Evolutionary conservation across 345 rosid species (phyloP).

Genomic region (Populus ilicifolia): DNA sequence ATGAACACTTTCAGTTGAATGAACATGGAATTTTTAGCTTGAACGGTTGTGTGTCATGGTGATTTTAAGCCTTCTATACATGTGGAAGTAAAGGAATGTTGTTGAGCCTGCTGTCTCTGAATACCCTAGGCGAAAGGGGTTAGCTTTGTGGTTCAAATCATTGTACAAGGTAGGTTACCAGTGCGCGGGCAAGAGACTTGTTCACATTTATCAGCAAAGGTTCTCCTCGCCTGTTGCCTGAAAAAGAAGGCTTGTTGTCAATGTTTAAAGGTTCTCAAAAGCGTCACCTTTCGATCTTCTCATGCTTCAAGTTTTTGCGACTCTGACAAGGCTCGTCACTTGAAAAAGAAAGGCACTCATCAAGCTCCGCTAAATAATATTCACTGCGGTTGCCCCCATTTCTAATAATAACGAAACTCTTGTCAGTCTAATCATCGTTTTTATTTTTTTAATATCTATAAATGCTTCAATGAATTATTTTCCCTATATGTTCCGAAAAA

Average conservation of each 20-base stretch:
- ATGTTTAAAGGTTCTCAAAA: neutral
- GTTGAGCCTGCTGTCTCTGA: neutral
- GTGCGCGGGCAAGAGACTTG: neutral
- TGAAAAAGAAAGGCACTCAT: neutral
- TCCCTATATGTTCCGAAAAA: too few relatives aligned
- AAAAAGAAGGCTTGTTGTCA: neutral
- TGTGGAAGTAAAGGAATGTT: neutral
- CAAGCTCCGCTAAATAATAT: too few relatives aligned
- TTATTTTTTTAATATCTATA: too few relatives aligned
- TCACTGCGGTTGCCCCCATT: too few relatives aligned
- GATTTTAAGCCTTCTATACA: neutral
- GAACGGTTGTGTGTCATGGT: neutral
- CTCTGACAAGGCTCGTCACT: neutral
- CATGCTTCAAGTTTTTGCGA: neutral
- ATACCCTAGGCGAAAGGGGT: neutral
- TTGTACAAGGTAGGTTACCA: neutral
- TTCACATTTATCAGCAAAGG: too few relatives aligned
- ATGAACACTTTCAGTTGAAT: neutral
- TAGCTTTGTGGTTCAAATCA: too few relatives aligned
- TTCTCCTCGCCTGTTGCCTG: neutral
- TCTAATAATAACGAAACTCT: too few relatives aligned
- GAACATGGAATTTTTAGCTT: too few relatives aligned
- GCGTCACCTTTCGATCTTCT: neutral
- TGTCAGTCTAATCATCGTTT: too few relatives aligned
- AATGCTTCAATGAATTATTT: too few relatives aligned